Percentiles rank a stretch among this genome's conserved stretches.
phyloP scores from a whole-genome alignment of 805 yeast species.

The Cyberlindnera japonica region DNA sequence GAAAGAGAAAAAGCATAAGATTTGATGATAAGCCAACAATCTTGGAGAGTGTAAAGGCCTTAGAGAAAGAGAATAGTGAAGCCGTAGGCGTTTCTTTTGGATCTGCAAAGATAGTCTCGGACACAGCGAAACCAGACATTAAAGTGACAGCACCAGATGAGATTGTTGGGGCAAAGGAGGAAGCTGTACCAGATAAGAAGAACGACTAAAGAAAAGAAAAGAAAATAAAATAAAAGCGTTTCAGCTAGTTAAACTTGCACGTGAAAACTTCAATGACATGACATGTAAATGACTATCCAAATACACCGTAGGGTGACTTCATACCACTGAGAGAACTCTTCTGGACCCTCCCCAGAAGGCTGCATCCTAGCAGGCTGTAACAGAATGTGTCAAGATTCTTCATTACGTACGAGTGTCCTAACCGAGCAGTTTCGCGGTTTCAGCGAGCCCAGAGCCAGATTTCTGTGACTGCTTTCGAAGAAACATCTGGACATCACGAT shows the following conservation, averaged over 20 bases:
- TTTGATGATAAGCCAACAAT: constrained; percentile 39
- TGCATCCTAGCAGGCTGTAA: too few species aligned
- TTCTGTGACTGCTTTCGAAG: background rate
- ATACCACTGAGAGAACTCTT: too few species aligned
- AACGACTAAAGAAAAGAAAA: background rate
- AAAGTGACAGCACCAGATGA: background rate
- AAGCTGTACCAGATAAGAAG: background rate
- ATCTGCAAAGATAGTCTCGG: background rate
- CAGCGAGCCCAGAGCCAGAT: background rate
- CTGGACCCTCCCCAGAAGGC: too few species aligned
- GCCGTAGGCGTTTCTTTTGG: background rate
- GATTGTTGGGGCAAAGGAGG: background rate
- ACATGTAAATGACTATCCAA: too few species aligned
- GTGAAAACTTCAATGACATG: too few species aligned
- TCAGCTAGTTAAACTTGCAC: too few species aligned
- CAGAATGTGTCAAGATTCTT: too few species aligned
- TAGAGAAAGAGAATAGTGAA: constrained; percentile 13
- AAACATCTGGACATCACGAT: background rate
- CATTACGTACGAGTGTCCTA: too few species aligned
- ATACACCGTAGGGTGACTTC: too few species aligned
- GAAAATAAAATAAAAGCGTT: too few species aligned
- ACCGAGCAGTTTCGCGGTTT: background rate
- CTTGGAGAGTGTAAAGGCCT: constrained; percentile 22
- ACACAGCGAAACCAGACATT: background rate
- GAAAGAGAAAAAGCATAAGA: constrained; percentile 40